Evolutionary conservation across 1,284 basidiomycete genomes (phyloP), one percentile per base, ranked within the genome.

Genomic region (Microbotryum intermedium): DNA sequence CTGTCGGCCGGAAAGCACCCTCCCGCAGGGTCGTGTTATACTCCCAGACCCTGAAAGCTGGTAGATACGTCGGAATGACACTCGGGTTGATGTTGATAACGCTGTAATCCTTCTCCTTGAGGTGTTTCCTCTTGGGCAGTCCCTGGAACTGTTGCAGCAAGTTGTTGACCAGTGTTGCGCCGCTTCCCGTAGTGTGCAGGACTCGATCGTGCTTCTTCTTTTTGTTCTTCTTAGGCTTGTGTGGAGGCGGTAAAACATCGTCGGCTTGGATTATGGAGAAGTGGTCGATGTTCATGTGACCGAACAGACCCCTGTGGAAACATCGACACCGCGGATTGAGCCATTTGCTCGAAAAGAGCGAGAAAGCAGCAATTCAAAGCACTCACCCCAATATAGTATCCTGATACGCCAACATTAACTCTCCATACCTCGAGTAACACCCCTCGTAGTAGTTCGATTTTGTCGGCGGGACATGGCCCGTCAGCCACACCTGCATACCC

Each of bases 51-150:
- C 91, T 79, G 67, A 93, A 84, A 11, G 85, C 82, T 2, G 92
- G 90, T 50, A 88, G 76, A 74, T 88, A 94, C 53, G 90, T 90
- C n/a, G 91, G 91, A 57, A 94, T 86, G 30, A 93, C 83, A 48
- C 86, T 82, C 9, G 89, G 86, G 43, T 82, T 81, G 34, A 89
- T 85, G 71, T 88, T 89, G 65, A 90, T 80, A 25, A 87, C 83
- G 5, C 81, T 82, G 70, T 84, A 88, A 67, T 86, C 80, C 70
- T 81, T 62, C 79, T 85, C 84, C 75, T 84, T 83, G 29, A 49
- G n/a, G 51, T 60, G 58, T 10, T 47, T 25, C 8, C 23, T 18
- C 21, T 50, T 28, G 4, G 66, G 66, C 1, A 70, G 57, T 9
- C 39, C 57, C 4, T 53, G 23, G 59, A 60, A 68, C 5, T 51